phyloP scores from a whole-genome alignment of 805 yeast species.

The Cyberlindnera nakhonratchasimensis region DNA sequence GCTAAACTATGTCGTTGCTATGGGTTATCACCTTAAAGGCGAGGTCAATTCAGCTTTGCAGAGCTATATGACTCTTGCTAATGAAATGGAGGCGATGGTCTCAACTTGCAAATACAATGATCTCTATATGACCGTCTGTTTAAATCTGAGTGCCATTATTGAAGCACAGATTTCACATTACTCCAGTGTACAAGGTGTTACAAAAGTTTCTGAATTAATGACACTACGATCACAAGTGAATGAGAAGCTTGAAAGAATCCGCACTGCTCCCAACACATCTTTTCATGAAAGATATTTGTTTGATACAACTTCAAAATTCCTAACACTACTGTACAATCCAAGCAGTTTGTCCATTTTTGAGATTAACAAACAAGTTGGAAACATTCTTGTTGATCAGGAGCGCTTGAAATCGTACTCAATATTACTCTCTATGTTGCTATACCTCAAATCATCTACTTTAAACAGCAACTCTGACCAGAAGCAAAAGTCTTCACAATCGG shows the following conservation, averaged over 20 bases:
- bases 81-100: constrained; percentile 8
- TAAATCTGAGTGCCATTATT: constrained; percentile 16
- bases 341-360: constrained; percentile 16
- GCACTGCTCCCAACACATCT: constrained; percentile 8
- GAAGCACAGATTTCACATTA: constrained; percentile 16
- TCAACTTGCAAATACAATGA: constrained; percentile 14
- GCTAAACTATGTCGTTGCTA: constrained; percentile 7
- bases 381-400: constrained; percentile 15
- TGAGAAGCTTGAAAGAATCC: constrained; percentile 4
- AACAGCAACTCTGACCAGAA: constrained; percentile 29
- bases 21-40: constrained; percentile 19
- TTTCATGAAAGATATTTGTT: constrained; percentile 15
- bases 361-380: constrained; percentile 13
- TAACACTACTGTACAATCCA: constrained; percentile 18
- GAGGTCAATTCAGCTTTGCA: constrained; percentile 13
- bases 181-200: constrained; percentile 4
- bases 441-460: constrained; percentile 23
- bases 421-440: constrained; percentile 22
- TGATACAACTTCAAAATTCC: constrained; percentile 10
- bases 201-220: constrained; percentile 6
- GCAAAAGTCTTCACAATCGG: constrained; percentile 28
- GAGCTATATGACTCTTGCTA: constrained; percentile 5
- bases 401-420: constrained; percentile 22
- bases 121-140: constrained; percentile 11
- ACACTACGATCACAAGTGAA: constrained; percentile 6